Conservation (phyloP, 257 asterid genomes). For the Jaltomata sinuosa region DNA sequence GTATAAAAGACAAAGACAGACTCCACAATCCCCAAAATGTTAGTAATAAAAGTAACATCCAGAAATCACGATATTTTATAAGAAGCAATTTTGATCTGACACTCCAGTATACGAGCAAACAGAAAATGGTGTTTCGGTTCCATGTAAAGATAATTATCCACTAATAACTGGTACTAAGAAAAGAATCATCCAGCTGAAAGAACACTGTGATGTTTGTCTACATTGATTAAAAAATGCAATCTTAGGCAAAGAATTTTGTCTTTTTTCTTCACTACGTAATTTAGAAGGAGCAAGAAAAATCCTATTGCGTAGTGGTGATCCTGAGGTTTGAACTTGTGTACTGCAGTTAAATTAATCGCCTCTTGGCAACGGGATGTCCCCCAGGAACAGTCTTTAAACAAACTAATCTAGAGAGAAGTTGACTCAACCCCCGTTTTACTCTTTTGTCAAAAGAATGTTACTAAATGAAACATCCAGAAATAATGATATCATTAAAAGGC, state of each 20-base stretch:
- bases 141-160: background rate
- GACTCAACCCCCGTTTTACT: background rate
- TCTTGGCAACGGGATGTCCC: background rate
- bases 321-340: background rate
- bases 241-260: background rate
- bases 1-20: background rate
- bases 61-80: background rate
- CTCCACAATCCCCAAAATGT: background rate
- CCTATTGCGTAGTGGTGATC: background rate
- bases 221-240: background rate
- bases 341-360: background rate
- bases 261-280: background rate
- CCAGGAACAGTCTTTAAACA: background rate
- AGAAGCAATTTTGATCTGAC: background rate
- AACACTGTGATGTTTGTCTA: background rate
- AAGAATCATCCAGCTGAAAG: background rate
- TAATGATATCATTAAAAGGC: background rate
- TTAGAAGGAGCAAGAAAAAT: background rate
- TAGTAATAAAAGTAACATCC: background rate
- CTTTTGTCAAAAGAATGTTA: background rate
- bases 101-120: background rate
- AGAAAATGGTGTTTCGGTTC: background rate
- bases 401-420: background rate
- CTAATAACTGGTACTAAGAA: background rate
- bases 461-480: background rate